Evolutionary conservation across 108 stramenopile genomes (phyloP).

Genomic region (Fistulifera pelliculosa): DNA sequence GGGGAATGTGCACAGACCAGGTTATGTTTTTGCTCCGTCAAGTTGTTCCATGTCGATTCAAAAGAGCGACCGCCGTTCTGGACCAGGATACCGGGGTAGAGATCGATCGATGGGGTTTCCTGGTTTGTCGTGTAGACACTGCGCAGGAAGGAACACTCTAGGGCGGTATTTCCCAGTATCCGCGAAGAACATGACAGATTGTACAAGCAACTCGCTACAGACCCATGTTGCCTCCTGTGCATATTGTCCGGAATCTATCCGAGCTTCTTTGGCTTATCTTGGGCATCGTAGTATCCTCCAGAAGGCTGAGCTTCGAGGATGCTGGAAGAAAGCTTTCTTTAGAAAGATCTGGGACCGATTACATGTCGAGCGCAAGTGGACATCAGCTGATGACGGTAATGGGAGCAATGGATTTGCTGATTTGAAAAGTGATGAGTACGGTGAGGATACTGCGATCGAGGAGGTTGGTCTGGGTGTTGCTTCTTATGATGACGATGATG

Average conservation of each 20-base stretch:
- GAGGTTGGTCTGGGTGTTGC: not conserved
- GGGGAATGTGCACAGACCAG: conserved; percentile 58
- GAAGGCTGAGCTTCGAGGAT: conserved; percentile 57
- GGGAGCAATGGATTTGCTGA: conserved; percentile 8
- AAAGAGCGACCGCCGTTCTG: conserved; percentile 63
- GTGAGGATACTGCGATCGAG: conserved; percentile 22
- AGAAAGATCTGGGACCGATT: conserved; percentile 73
- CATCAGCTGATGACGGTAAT: conserved; percentile 12
- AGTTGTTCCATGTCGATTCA: conserved; percentile 68
- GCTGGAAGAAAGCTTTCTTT: conserved; percentile 77
- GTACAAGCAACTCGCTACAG: conserved; percentile 57
- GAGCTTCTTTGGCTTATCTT: conserved; percentile 67
- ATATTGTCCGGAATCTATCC: conserved; percentile 53
- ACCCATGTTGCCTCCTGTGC: conserved; percentile 51
- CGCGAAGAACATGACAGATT: conserved; percentile 77
- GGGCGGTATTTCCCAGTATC: conserved; percentile 79
- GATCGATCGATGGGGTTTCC: conserved; percentile 60
- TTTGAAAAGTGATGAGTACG: conserved; percentile 13
- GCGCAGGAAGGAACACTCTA: conserved; percentile 20
- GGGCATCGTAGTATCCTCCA: conserved; percentile 62
- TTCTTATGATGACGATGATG: conserved; percentile 6
- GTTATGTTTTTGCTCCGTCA: conserved; percentile 65
- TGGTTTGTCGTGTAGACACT: conserved; percentile 50
- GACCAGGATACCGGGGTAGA: conserved; percentile 45
- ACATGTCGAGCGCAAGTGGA: conserved; percentile 53